A percentile compares a stretch with the other conserved stretches of the same genome.
Evolutionary conservation across 306 rosid genomes (phyloP).

Genomic region (Sechiopsis laciniata): DNA sequence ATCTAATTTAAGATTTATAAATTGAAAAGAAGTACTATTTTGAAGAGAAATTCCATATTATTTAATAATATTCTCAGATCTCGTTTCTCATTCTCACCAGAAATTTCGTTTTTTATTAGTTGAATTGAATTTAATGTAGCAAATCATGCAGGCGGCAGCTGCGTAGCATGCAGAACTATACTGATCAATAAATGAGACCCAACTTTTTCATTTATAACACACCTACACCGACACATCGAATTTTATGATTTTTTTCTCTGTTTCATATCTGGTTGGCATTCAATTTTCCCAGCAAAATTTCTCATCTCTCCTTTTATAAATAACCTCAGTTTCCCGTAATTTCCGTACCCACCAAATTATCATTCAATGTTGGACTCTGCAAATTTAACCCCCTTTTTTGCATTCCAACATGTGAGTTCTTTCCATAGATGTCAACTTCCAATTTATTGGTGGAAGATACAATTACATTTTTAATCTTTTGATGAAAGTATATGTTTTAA

Average conservation of each 20-base stretch:
- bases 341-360: conserved; percentile 43
- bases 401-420: no score
- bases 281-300: conserved; percentile 28
- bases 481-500: no score
- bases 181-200: conserved; percentile 39
- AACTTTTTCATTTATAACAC: conserved; percentile 14
- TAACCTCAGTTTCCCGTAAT: conserved; percentile 42
- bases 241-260: not conserved
- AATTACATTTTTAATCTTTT: no score
- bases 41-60: no score
- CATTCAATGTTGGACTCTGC: not conserved
- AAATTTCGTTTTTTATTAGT: no score
- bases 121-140: not conserved
- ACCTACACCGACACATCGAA: conserved; percentile 62
- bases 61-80: no score
- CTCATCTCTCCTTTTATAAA: not conserved
- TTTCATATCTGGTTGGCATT: conserved; percentile 26
- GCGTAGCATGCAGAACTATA: conserved; percentile 21
- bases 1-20: no score
- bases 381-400: no score
- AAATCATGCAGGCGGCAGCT: not conserved
- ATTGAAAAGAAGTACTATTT: no score
- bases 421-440: no score
- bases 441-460: no score
- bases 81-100: no score